These are phyloP conservation scores for Aspergillus affinis DNA, from an alignment of 495 filamentous ascomycete species.

Conservation along the genomic window DNA sequence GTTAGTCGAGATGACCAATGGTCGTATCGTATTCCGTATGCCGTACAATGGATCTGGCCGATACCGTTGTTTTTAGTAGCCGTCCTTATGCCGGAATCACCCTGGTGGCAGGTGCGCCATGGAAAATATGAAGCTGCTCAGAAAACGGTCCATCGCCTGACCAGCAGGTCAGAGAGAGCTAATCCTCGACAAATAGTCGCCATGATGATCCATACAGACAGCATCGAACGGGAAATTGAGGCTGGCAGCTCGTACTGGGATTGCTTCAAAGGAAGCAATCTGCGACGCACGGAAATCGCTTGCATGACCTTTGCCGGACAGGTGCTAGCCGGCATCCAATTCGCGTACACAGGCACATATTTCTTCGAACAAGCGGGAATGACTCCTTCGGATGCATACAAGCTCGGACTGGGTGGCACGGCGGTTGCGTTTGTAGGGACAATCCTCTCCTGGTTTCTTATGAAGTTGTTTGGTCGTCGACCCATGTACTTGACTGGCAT, in stretches of 20 bases:
- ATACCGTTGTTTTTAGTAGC: slow-evolving; percentile 40
- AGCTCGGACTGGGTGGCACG: slow-evolving; percentile 35
- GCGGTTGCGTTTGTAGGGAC: slow-evolving; percentile 54
- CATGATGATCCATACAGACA: slow-evolving; percentile 40
- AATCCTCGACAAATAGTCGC: slow-evolving; percentile 43
- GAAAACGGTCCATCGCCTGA: slow-evolving; percentile 41
- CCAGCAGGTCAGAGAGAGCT: slow-evolving; percentile 8
- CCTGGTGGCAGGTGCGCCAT: slow-evolving; percentile 46
- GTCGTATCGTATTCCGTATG: slow-evolving; percentile 58
- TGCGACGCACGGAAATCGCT: slow-evolving; percentile 42
- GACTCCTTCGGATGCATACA: slow-evolving; percentile 21
- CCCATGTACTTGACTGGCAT: slow-evolving; percentile 53
- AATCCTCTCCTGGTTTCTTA: slow-evolving; percentile 51
- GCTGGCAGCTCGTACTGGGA: slow-evolving; percentile 36
- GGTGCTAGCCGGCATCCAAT: slow-evolving; percentile 29
- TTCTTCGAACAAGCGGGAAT: slow-evolving; percentile 47
- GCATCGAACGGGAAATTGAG: slow-evolving; percentile 31
- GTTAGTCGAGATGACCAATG: slow-evolving; percentile 37
- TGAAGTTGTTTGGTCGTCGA: slow-evolving; percentile 47
- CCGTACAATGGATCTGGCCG: slow-evolving; percentile 57
- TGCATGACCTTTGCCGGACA: slow-evolving; percentile 28
- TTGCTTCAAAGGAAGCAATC: slow-evolving; percentile 40
- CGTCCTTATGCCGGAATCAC: slow-evolving; percentile 46
- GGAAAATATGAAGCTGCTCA: slow-evolving; percentile 45
- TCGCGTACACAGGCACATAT: slow-evolving; percentile 37